Evolutionary conservation across 345 rosid genomes (phyloP), one percentile per base, ranked within the genome.

Genomic region (Ricinus communis): DNA sequence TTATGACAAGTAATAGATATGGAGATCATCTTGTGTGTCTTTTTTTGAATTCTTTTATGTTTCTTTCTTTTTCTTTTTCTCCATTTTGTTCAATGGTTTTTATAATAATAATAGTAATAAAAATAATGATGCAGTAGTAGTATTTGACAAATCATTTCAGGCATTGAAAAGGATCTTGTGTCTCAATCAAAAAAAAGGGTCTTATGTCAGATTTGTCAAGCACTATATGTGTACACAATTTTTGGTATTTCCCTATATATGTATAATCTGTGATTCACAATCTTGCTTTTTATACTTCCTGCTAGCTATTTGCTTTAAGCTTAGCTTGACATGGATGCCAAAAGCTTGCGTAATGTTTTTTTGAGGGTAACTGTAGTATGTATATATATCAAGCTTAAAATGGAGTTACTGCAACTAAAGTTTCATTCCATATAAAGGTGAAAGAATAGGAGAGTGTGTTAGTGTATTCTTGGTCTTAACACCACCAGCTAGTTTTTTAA

Each of bases 1-100:
- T 80, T 72, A 62, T 74, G 80, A 66, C 84, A 41, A 46, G 65
- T 61, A 53, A 68, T 57, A 52, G 80, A 77, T 80, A 55, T 61
- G 68, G 76, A 74, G 72, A 71, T 79, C 82, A 55, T 24, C 47
- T 68, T 63, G 52, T 69, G 70, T 49, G 79, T 72, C 77, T 69
- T 69, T 62, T 71, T 57, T 54, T 7, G 18, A 9, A 0, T 51
- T 52, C 22, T 12, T 40, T 51, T 16, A 0, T 11, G 22, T 33
- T 1, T 22, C 21, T 27, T 36, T 13, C 8, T 38, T n/a, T 24
- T 54, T 9, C 21, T 8, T 47, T 38, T 38, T 13, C 11, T 14
- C 16, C 6, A 38, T n/a, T 40, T 52, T 36, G 5, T 28, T 8
- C 11, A 16, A 33, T 19, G 27, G 49, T 62, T 67, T 16, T 46